Base-by-base conservation (phyloP, 2,329 filamentous ascomycete genomes). In the Verticillium tricorpus region DNA sequence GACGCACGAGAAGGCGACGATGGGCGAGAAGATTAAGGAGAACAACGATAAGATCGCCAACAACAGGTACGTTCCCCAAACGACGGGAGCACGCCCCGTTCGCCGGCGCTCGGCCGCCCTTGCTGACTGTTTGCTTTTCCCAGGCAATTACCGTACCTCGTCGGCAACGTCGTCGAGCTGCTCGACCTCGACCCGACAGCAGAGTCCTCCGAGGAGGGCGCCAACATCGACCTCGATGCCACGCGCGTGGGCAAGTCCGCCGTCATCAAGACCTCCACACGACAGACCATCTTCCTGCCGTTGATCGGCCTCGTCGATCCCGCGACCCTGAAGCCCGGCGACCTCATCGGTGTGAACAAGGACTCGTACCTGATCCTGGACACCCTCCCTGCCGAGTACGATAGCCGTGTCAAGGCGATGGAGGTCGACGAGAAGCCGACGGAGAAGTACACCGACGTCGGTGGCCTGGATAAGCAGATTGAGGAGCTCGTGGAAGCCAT, bases 381-480 rank as follows among this genome's bases (percentile, higher is more conserved):
- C 74, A 99, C 95, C 28, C 83, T 99, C 67, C 95, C 95, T 1
- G 95, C 95, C 56, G 96, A 99, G 77, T 99, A 99, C 73, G 95
- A 99, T 74, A 98, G 94, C 79, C 88, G 95, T 76, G 95, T 99
- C 68, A 99, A 99, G 82, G 96, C 96, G 39, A 99, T 99, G 95
- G 96, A 99, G 81, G 95, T 99, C 8, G 95, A 99, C 72, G 96
- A 99, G 85, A 99, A 99, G 84, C 96, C 95, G 11, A 98, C 93
- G 45, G 95, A 99, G 79, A 97, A 98, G 80, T 99, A 99, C 80
- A 95, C 89, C 60, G 95, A 99, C 80, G 96, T 99, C 15, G 95
- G 95, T 79, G 95, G 95, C 59, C 78, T 99, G 70, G 93, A 97
- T 79, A 99, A 99, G 81, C 95, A 99, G 82, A 99, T 99, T 73